Evolutionary conservation across 2,329 filamentous ascomycete species (phyloP), one percentile per base, ranked within the genome.

Genomic region (Diaporthe velutina): DNA sequence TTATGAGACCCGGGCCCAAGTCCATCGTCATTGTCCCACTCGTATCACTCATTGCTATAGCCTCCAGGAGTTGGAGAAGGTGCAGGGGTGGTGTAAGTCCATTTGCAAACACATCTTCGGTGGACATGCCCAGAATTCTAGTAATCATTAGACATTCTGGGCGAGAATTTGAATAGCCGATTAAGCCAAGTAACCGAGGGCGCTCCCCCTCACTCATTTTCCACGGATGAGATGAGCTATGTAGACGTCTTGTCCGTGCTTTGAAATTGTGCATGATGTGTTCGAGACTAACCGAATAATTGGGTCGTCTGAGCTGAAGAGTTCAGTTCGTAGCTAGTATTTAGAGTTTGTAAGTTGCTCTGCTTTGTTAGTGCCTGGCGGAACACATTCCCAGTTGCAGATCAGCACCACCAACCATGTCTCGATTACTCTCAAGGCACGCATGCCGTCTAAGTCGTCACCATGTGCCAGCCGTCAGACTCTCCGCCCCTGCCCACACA

Each of bases 391-490:
- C 4, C 13, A 25, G 40, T 33, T 25, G 9, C 8, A 61, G 22
- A 22, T 4, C 55, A 42, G 22, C 13, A 55, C 38, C 10, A 40
- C 10, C 45, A 45, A 25, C 28, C 30, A 75, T 75, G 74, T 70
- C 74, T 66, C 64, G 40, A 35, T 4, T 68, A 6, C 35, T 73
- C 6, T 30, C 45, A n/a, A 66, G 64, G 40, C 35, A 50, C 17
- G 35, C 30, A 10, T 58, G 64, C 55, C 74, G 40, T 35, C n/a
- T n/a, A 52, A 35, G 33, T 45, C 74, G n/a, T 12, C 71, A 12
- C 28, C 22, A 19, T 42, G n/a, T 15, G 15, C 15, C 52, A 35
- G 45, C 13, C 28, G 22, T 30, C 40, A 60, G 13, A 15, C 19
- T 57, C 6, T 2, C 5, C 33, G 22, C 38, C 4, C 25, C 12